Evolutionary conservation across 495 filamentous ascomycete genomes (phyloP), one percentile per base, ranked within the genome.

Genomic region (Cercophora newfieldiana): DNA sequence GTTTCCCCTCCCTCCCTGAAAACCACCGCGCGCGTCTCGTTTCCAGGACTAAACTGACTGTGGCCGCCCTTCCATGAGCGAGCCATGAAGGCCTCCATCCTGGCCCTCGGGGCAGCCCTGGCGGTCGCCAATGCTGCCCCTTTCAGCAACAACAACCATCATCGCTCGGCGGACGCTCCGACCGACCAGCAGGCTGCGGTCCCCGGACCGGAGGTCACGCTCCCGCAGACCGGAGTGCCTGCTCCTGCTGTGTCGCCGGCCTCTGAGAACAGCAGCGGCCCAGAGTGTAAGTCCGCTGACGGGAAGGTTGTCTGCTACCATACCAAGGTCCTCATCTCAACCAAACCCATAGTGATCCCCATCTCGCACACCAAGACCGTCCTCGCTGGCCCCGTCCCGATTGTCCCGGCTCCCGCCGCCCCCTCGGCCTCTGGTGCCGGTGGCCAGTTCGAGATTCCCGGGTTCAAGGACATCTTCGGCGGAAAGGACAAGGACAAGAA

Each of bases 1-100:
- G 16, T 30, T 19, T n/a, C n/a, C 16, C n/a, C 55, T 37, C 49
- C 44, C 21, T 14, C 25, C 30, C 12, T 14, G 33, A 2, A 44
- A 14, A 5, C 37, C 37, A 5, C 37, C 12, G 4, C 37, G 12
- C 10, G 10, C 37, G 37, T 6, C n/a, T n/a, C n/a, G n/a, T n/a
- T n/a, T n/a, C 37, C 37, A 44, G 37, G 37, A 44, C 30, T 44
- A 14, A n/a, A 7, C 56, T 51, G 37, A 7, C 28, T 30, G 18
- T 50, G 22, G 54, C 53, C 24, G 22, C 63, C 51, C 30, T 57
- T 44, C 26, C 56, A 49, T 30, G 59, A 29, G 21, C 57, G 48
- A 61, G 68, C 59, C 58, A 73, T 73, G 71, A 73, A 71, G 63
- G 66, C 67, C 25, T 65, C 66, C 16, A 31, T 67, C 44, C 47